Base-by-base conservation (phyloP, 805 yeast species). In the Pichia nakasei region DNA sequence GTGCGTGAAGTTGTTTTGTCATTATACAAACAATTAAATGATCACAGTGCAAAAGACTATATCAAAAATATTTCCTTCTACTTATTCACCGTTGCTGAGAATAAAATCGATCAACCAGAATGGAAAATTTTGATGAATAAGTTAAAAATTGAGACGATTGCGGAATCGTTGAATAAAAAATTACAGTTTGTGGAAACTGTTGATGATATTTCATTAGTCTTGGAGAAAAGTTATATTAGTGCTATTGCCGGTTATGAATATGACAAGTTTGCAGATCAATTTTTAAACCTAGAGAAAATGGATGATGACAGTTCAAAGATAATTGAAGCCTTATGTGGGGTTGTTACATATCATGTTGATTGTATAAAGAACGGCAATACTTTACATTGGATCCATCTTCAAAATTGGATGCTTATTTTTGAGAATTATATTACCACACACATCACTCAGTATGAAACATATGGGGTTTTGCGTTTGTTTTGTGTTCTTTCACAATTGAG, bases 331-430 rank as follows among this genome's bases (percentile, higher is more conserved):
- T 29, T 59, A 6, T 42, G 53, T 17, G 27, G 42, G 2, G 38
- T 54, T 5, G 27, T 56, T 4, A 37, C 51, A 0, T 42, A 52
- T 12, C 64, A 61, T 45, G 42, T 46, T 5, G 44, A 43, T 1
- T 24, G 27, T 15, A 41, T 57, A 3, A 3, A 39, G 5, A 13
- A 21, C 18, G 7, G 19, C 1, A 46, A 55, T 18, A 8, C 4
- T 8, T 22, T 20, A 12, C 56, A 57, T 39, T 59, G 64, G 64
- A 39, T 53, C 20, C 60, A 58, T 44, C 24, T 60, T 4, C 39
- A 39, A 9, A 53, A 52, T 27, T 60, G 65, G 65, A 24, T 59
- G 20, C 22, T 29, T 3, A 46, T 51, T 7, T 38, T 58, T 4
- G 7, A 39, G 4, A 29, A 38, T 2, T 39, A 42, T 13, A 3